Base-by-base conservation (phyloP, 768 basidiomycete species). In the Sporobolomyces pararoseus region DNA sequence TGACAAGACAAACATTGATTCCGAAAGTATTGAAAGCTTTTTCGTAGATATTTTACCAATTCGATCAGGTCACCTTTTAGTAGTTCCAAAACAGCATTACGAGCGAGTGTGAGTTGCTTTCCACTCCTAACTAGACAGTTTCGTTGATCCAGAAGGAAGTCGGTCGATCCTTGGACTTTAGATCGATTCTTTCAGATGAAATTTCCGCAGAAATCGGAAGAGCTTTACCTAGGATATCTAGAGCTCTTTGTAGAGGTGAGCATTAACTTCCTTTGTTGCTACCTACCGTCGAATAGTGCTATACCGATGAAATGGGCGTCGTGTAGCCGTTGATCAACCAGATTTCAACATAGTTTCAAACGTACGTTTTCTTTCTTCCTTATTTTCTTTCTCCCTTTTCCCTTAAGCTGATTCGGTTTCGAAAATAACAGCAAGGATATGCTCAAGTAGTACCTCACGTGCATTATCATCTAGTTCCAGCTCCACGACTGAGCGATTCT, bases 401-500 rank as follows among this genome's bases (percentile, higher is more conserved):
- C 19, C 3, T 42, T 21, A 21, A n/a, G n/a, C 31, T 23, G 13
- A 29, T 29, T 14, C 25, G 21, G 7, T 4, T 7, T 23, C 21
- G 46, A 7, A 23, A 47, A 6, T 13, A 14, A 6, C 59, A 71
- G 62, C 61, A 72, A 59, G 70, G 70, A 27, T 55, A 72, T 46
- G 65, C 65, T 5, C 70, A 72, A 37, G 65, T 67, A n/a, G 66
- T 72, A 17, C 66, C 61, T 17, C 70, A 72, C 50, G 46, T 67
- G 0, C 70, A 72, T 25, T 61, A 47, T 19, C 70, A 72, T 34
- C 46, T 72, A 39, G 62, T 72, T 1, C 70, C 70, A 0, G 70
- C 59, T 3, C 66, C 66, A 25, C 42, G 17, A 7, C 23, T 34
- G 19, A 42, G n/a, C n/a, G n/a, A 42, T 31, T 6, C 21, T 25